Percentiles rank a stretch among this genome's conserved stretches.
phyloP scores from a whole-genome alignment of 148 eudicot genomes.

The Euryodendron excelsum region DNA sequence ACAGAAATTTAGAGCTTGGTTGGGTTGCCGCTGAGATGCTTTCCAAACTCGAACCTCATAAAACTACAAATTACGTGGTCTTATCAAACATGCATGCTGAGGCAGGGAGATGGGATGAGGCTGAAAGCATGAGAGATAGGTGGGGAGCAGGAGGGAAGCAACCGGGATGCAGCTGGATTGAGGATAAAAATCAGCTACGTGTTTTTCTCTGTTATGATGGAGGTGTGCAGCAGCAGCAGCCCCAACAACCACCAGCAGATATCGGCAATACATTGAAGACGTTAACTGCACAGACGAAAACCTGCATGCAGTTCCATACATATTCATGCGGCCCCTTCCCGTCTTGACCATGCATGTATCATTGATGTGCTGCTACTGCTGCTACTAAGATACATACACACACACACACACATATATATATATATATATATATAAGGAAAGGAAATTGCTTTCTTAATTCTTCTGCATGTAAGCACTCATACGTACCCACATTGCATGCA shows the following conservation, averaged over 20 bases:
- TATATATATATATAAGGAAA: no score
- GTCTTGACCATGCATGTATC: no score
- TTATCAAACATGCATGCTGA: slow-evolving; percentile 77
- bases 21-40: slow-evolving; percentile 63
- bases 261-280: neutral
- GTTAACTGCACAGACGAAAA: neutral
- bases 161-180: slow-evolving; percentile 75
- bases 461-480: no score
- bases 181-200: slow-evolving; percentile 16
- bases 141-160: slow-evolving; percentile 57
- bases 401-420: no score
- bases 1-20: slow-evolving; percentile 60
- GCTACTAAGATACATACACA: no score
- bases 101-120: slow-evolving; percentile 73
- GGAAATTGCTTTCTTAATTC: no score
- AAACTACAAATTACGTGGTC: slow-evolving; percentile 64
- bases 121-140: slow-evolving; percentile 48
- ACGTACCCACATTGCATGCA: no score
- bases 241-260: neutral
- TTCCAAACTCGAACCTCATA: slow-evolving; percentile 55
- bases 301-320: no score
- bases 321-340: no score
- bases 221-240: no score
- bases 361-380: no score
- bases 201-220: neutral